Conservation (phyloP, 129 eudicot genomes). For the Tagetes patula region DNA sequence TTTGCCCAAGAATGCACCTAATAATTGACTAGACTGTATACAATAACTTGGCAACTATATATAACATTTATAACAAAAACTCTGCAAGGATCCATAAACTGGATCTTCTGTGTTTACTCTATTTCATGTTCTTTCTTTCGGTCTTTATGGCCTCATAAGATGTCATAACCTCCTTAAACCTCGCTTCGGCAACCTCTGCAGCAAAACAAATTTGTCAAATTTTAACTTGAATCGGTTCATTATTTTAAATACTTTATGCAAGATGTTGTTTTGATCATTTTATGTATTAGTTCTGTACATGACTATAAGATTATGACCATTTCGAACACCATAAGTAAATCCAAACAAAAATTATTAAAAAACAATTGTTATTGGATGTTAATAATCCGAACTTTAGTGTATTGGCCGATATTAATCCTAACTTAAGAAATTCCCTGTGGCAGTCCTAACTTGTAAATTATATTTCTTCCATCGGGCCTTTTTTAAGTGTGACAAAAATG, state of each 20-base stretch:
- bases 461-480: too few species aligned
- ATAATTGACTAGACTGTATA: conserved; percentile 6
- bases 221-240: background rate
- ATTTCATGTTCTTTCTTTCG: conserved; percentile 64
- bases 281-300: background rate
- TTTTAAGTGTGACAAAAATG: too few species aligned
- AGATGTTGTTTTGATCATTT: background rate
- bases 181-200: conserved; percentile 93
- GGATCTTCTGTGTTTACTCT: background rate
- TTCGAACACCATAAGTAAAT: background rate
- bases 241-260: background rate
- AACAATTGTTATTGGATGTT: background rate
- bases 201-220: conserved; percentile 23
- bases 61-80: conserved; percentile 12
- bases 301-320: background rate
- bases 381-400: too few species aligned
- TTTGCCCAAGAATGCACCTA: background rate
- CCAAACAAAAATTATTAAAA: background rate
- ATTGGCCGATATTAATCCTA: too few species aligned
- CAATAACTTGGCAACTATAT: conserved; percentile 23
- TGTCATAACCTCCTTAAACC: conserved; percentile 90
- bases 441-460: too few species aligned
- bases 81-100: conserved; percentile 18
- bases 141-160: conserved; percentile 91
- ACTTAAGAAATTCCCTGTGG: too few species aligned